Evolutionary conservation across 495 filamentous ascomycete genomes (phyloP), one percentile per base, ranked within the genome.

Genomic region (Evernia prunastri): DNA sequence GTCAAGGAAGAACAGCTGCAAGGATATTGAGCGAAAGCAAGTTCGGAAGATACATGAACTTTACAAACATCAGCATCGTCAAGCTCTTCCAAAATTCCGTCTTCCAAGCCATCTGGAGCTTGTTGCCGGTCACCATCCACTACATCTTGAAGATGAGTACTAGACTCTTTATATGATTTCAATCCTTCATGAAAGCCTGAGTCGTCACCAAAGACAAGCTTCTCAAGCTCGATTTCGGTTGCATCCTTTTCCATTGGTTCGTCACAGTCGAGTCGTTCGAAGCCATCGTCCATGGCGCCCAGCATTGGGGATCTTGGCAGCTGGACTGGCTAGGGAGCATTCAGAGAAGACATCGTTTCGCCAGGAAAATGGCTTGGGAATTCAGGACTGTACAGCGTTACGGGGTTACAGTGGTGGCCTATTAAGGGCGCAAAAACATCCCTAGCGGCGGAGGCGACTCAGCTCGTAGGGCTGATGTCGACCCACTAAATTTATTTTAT

Each of bases 191-290:
- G 83, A 72, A 96, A 96, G 35, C 86, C 89, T n/a, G 82, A 82
- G 51, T 87, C 81, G 70, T 94, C 89, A 36, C 93, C 93, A 58
- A 97, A 89, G 3, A 97, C 87, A 64, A 96, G 79, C 64, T 83
- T 81, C 76, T 96, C 92, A 20, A 97, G 82, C 72, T 91, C 90
- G 69, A 84, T 82, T 71, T 97, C 93, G 39, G 86, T 84, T 59
- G 81, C 85, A 68, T 95, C 91, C 72, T 91, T 93, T 51, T 87
- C 86, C 20, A 78, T 74, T 39, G 68, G 57, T 58, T 76, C 73
- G 53, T 82, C 77, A 36, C 62, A 61, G 15, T 68, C 66, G 35
- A 53, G 12, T 33, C 33, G 43, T 23, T 36, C 35, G 18, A 42
- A 61, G 31, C 25, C 53, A 37, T 56, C 33, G 6, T 17, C 10